Evolutionary conservation across 2,329 filamentous ascomycete genomes (phyloP).

Genomic region (Arthrobotrys entomopaga): DNA sequence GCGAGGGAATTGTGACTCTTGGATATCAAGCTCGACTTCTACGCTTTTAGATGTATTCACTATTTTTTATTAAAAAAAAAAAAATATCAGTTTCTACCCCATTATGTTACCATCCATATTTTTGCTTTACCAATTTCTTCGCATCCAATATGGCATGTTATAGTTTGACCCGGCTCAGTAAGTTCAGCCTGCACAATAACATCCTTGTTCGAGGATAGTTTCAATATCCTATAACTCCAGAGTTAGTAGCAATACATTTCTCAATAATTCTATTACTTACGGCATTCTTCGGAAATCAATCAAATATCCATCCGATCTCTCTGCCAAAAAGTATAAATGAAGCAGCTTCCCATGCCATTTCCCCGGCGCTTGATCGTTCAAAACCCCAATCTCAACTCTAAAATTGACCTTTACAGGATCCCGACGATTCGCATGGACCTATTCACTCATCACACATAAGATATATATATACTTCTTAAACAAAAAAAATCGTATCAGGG

Average conservation of each 20-base stretch:
- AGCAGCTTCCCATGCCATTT: slow-evolving; percentile 74
- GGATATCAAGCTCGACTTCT: slow-evolving; percentile 30
- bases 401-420: slow-evolving; percentile 70
- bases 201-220: slow-evolving; percentile 71
- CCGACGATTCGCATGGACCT: slow-evolving; percentile 61
- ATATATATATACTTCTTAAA: slow-evolving; percentile 46
- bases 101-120: neutral
- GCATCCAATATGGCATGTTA: slow-evolving; percentile 79
- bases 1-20: slow-evolving; percentile 39
- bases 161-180: slow-evolving; percentile 67
- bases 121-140: slow-evolving; percentile 76
- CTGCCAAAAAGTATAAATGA: slow-evolving; percentile 77
- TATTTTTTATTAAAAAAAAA: slow-evolving; percentile 3
- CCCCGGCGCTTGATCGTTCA: slow-evolving; percentile 72
- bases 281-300: slow-evolving; percentile 74
- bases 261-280: slow-evolving; percentile 61
- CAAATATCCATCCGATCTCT: slow-evolving; percentile 75
- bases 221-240: slow-evolving; percentile 72
- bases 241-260: slow-evolving; percentile 60
- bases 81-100: neutral
- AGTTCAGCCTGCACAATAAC: slow-evolving; percentile 71
- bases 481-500: neutral
- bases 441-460: slow-evolving; percentile 45
- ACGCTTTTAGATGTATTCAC: slow-evolving; percentile 44
- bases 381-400: slow-evolving; percentile 74